Evolutionary conservation across 1,284 basidiomycete genomes (phyloP).

Genomic region (Moesziomyces parantarcticus): DNA sequence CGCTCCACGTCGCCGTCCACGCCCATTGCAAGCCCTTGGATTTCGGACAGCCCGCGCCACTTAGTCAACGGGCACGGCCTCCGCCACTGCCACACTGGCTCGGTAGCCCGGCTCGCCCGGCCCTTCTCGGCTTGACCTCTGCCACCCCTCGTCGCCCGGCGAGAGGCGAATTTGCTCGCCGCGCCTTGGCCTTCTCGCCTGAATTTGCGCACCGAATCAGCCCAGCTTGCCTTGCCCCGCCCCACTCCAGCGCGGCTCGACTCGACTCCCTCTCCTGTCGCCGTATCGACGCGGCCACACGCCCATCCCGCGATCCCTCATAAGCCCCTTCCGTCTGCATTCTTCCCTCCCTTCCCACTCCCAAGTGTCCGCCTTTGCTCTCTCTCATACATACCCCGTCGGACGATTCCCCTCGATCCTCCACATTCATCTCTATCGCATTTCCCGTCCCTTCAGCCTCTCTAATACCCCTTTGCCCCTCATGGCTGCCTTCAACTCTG

Average conservation of each 20-base stretch:
- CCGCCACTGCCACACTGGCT: conserved; percentile 9
- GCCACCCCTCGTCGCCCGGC: background rate
- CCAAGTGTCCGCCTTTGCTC: conserved; percentile 11
- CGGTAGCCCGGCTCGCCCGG: background rate
- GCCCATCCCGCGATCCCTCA: conserved; percentile 13
- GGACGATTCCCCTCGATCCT: conserved; percentile 1
- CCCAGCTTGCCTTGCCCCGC: too few species aligned
- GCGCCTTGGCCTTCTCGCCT: too few species aligned
- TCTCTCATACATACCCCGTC: conserved; percentile 15
- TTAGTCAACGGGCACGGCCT: too few species aligned
- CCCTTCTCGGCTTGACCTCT: background rate
- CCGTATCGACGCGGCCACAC: conserved; percentile 19
- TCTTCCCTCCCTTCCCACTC: background rate
- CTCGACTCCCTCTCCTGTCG: conserved; percentile 8
- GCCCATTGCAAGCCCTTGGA: background rate
- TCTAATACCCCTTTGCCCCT: conserved; percentile 6
- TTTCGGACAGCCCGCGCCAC: too few species aligned
- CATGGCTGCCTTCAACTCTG: conserved; percentile 48
- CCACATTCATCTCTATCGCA: background rate
- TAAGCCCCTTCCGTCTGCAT: conserved; percentile 8
- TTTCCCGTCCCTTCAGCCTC: background rate
- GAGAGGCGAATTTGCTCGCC: background rate
- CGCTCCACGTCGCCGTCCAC: background rate
- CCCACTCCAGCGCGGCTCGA: background rate
- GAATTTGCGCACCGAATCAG: too few species aligned